phyloP scores from a whole-genome alignment of 2,329 filamentous ascomycete species.

The Ophiostoma sp. region DNA sequence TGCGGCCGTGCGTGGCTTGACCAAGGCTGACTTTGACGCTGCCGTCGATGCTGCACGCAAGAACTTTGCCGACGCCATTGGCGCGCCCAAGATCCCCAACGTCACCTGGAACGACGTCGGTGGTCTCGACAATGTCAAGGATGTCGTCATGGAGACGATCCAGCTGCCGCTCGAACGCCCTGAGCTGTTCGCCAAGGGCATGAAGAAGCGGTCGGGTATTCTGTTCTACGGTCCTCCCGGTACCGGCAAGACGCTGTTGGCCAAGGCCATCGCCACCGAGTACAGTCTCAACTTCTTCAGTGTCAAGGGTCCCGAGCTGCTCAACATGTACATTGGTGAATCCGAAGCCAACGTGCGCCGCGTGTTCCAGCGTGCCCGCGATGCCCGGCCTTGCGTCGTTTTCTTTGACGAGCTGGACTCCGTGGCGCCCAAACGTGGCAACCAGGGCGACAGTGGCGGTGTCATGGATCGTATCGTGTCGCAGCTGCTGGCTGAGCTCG shows the following conservation, averaged over 20 bases:
- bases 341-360: conserved; percentile 88
- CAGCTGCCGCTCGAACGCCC: conserved; percentile 88
- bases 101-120: conserved; percentile 96
- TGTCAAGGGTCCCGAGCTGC: conserved; percentile 85
- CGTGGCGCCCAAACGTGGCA: conserved; percentile 92
- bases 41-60: conserved; percentile 94
- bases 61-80: conserved; percentile 97
- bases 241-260: conserved; percentile 88
- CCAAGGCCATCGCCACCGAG: conserved; percentile 90
- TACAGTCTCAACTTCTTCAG: conserved; percentile 95
- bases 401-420: conserved; percentile 94
- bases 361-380: conserved; percentile 83
- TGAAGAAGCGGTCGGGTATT: conserved; percentile 96
- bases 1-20: conserved; percentile 73
- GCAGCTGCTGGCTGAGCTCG: conserved; percentile 89
- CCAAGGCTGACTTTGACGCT: conserved; percentile 81
- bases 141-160: conserved; percentile 95
- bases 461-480: conserved; percentile 98
- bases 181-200: conserved; percentile 92
- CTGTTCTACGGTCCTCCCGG: conserved; percentile 89
- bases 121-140: conserved; percentile 89
- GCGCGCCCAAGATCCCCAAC: conserved; percentile 95
- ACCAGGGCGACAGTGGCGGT: conserved; percentile 94
- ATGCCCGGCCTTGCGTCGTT: conserved; percentile 83
- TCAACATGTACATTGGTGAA: conserved; percentile 97